Percentiles rank a stretch among this genome's conserved stretches.
These are phyloP conservation scores for Fusarium algeriense DNA, from an alignment of 2,329 filamentous ascomycete genomes.

Conservation along the genomic window DNA sequence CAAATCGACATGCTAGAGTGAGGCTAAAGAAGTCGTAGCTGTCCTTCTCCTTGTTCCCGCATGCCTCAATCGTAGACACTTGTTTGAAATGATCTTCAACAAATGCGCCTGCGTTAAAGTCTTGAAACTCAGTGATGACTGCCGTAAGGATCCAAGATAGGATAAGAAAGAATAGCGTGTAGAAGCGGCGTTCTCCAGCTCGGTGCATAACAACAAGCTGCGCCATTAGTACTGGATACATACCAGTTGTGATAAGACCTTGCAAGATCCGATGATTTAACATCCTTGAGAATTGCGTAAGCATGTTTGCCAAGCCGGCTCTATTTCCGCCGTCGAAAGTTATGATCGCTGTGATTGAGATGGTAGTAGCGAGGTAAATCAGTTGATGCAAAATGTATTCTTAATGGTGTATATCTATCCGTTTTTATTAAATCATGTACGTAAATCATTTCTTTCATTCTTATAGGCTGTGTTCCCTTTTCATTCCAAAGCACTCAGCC, in stretches of 20 bases:
- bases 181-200: not conserved
- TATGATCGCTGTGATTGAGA: conserved; percentile 5
- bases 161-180: not conserved
- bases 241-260: not conserved
- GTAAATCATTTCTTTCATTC: not conserved
- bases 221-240: not conserved
- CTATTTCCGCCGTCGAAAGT: not conserved
- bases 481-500: conserved; percentile 22
- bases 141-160: too few species aligned
- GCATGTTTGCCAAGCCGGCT: not conserved
- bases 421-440: not conserved
- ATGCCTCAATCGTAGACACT: too few species aligned
- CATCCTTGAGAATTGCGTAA: not conserved
- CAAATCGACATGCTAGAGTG: not conserved
- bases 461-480: not conserved
- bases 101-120: too few species aligned
- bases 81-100: too few species aligned
- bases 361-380: not conserved
- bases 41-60: not conserved
- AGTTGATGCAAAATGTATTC: not conserved
- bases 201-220: not conserved
- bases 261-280: not conserved
- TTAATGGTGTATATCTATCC: not conserved
- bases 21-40: not conserved
- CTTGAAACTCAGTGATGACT: too few species aligned